A percentile compares a stretch with the other conserved stretches of the same genome.
phyloP scores from a whole-genome alignment of 768 basidiomycete genomes.

The Ephemerocybe angulata region DNA sequence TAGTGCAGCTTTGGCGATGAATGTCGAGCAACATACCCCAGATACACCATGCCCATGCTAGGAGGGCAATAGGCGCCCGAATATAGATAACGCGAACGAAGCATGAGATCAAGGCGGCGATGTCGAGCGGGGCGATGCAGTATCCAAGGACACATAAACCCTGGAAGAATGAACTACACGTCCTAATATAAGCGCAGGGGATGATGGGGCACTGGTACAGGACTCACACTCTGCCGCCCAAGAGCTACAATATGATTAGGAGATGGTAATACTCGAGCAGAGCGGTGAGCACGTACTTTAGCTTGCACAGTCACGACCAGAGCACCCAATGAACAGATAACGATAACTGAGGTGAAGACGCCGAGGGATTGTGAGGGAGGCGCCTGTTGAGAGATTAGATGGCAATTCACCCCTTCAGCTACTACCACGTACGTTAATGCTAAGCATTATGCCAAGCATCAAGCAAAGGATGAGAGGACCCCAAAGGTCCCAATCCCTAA shows the following conservation, averaged over 20 bases:
- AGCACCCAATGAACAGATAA: constrained; percentile 87
- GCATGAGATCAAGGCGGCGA: constrained; percentile 83
- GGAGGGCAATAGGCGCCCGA: constrained; percentile 78
- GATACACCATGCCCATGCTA: constrained; percentile 93
- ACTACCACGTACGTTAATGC: constrained; percentile 58
- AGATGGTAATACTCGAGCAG: background rate
- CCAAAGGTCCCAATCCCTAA: constrained; percentile 97
- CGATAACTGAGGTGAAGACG: constrained; percentile 92
- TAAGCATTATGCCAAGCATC: constrained; percentile 77
- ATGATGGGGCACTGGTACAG: background rate
- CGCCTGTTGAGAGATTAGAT: constrained; percentile 48
- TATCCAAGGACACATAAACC: constrained; percentile 93
- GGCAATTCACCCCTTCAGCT: background rate
- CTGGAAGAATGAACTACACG: constrained; percentile 90
- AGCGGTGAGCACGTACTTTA: constrained; percentile 50
- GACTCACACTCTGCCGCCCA: constrained; percentile 78
- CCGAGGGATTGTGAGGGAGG: constrained; percentile 78
- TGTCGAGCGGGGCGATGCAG: constrained; percentile 88
- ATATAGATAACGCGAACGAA: constrained; percentile 86
- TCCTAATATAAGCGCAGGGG: constrained; percentile 2
- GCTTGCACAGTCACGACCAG: constrained; percentile 93
- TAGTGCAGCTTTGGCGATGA: background rate
- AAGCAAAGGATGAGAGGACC: constrained; percentile 86
- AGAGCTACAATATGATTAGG: constrained; percentile 43
- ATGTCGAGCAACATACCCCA: constrained; percentile 67